Conservation (phyloP, 192 early-diverging fungal genomes). For the Phlyctochytrium planicorne region DNA sequence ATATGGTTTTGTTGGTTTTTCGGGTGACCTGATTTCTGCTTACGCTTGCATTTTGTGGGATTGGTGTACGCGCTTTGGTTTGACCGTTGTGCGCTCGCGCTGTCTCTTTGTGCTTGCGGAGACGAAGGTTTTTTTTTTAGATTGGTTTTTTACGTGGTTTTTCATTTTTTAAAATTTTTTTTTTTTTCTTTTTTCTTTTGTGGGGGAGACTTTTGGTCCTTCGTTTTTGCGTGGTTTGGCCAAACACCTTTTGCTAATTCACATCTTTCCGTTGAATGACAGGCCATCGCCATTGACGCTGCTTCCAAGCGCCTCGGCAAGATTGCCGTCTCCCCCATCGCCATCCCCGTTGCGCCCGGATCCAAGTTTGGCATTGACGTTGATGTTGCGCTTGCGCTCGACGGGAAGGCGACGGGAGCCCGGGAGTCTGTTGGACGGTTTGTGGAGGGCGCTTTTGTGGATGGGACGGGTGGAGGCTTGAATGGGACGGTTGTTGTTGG, state of each 20-base stretch:
- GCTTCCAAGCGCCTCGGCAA: neutral
- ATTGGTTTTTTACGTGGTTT: too few relatives aligned
- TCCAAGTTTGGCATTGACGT: neutral
- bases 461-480: neutral
- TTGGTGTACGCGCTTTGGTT: too few relatives aligned
- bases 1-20: too few relatives aligned
- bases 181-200: too few relatives aligned
- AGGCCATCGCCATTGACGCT: neutral
- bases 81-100: too few relatives aligned
- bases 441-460: neutral
- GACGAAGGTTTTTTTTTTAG: too few relatives aligned
- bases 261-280: neutral
- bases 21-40: too few relatives aligned
- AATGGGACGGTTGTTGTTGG: neutral
- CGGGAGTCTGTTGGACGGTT: neutral
- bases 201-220: too few relatives aligned
- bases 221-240: neutral
- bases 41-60: too few relatives aligned
- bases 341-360: neutral
- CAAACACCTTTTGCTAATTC: neutral
- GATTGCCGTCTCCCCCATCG: neutral
- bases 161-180: too few relatives aligned
- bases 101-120: too few relatives aligned
- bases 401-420: neutral
- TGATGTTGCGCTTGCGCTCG: neutral